Conservation (phyloP, 768 basidiomycete species). For the Holtermannia corniformis region DNA sequence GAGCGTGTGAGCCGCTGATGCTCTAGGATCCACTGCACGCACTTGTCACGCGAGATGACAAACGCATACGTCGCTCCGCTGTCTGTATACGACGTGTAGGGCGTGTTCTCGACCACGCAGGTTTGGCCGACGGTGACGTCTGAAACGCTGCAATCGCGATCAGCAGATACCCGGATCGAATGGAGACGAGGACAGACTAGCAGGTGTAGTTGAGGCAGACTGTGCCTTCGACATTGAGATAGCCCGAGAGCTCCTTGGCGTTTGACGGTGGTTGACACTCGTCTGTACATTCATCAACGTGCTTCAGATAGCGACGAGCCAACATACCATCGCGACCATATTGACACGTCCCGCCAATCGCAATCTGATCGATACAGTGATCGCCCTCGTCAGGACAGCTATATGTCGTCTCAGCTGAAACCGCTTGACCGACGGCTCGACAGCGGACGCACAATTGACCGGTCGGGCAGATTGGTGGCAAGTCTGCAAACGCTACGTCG, state of each 20-base stretch:
- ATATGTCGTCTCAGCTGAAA: too few species aligned
- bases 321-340: slow-evolving; percentile 71
- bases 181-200: slow-evolving; percentile 48
- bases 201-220: slow-evolving; percentile 74
- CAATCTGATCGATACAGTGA: slow-evolving; percentile 53
- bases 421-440: neutral
- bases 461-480: slow-evolving; percentile 55
- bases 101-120: slow-evolving; percentile 69
- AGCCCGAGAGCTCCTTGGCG: slow-evolving; percentile 47
- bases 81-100: slow-evolving; percentile 60
- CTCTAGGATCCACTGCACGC: slow-evolving; percentile 48
- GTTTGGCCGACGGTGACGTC: slow-evolving; percentile 57
- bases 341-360: slow-evolving; percentile 64
- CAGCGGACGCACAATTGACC: slow-evolving; percentile 49
- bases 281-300: slow-evolving; percentile 46
- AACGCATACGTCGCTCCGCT: slow-evolving; percentile 56
- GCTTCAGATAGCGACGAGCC: neutral
- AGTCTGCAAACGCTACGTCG: slow-evolving; percentile 28
- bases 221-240: slow-evolving; percentile 68
- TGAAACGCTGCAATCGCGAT: slow-evolving; percentile 64
- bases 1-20: slow-evolving; percentile 20
- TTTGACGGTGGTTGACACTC: slow-evolving; percentile 66
- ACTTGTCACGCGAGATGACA: slow-evolving; percentile 60
- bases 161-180: slow-evolving; percentile 1
- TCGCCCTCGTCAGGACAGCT: slow-evolving; percentile 73